Evolutionary conservation across 1,284 basidiomycete species (phyloP).

Genomic region (Agaricales sp.): DNA sequence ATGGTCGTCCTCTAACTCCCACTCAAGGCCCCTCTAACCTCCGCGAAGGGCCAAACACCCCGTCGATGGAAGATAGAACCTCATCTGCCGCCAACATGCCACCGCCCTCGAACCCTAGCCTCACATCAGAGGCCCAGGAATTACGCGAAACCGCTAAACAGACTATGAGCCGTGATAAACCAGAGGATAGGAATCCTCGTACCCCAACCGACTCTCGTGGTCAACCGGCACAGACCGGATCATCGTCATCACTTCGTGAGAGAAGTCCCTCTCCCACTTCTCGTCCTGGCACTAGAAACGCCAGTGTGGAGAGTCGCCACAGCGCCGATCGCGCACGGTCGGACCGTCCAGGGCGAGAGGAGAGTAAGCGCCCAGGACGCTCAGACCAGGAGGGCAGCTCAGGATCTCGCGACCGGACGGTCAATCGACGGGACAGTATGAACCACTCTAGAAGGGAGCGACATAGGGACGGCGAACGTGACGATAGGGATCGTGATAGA

Average conservation of each 20-base stretch:
- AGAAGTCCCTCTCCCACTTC: constrained; percentile 59
- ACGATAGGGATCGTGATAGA: constrained; percentile 27
- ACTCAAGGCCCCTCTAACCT: constrained; percentile 6
- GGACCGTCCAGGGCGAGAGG: constrained; percentile 35
- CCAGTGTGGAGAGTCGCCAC: constrained; percentile 60
- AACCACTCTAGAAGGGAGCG: constrained; percentile 37
- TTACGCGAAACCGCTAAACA: constrained; percentile 69
- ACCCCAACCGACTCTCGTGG: constrained; percentile 22
- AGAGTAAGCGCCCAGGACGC: constrained; percentile 41
- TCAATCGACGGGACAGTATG: constrained; percentile 32
- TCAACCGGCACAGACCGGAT: not conserved
- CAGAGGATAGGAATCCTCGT: constrained; percentile 30
- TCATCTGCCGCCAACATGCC: constrained; percentile 46
- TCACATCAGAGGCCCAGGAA: constrained; percentile 71
- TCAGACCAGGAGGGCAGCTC: constrained; percentile 37
- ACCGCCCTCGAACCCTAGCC: constrained; percentile 68
- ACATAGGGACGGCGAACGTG: constrained; percentile 10
- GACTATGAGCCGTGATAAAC: constrained; percentile 32
- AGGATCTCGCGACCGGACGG: constrained; percentile 26
- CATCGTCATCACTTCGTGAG: constrained; percentile 42
- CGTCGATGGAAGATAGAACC: constrained; percentile 20
- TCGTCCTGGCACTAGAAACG: constrained; percentile 58
- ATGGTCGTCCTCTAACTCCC: not conserved
- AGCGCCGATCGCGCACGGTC: constrained; percentile 53
- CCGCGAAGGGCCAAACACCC: constrained; percentile 6